Evolutionary conservation across 106 monocot genomes (phyloP).

Genomic region (Acanthochlamys bracteata): DNA sequence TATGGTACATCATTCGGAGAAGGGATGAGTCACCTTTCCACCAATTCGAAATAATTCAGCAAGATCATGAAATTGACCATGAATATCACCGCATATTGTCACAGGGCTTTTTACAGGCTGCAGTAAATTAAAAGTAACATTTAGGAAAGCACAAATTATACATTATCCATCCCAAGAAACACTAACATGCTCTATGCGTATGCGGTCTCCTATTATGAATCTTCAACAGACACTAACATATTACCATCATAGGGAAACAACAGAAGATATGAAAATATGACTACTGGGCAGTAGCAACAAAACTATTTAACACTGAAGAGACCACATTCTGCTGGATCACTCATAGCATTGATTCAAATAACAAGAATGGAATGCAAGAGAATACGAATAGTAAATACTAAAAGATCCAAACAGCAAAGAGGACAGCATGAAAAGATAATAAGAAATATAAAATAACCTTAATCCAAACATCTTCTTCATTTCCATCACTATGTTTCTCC

Average conservation of each 20-base stretch:
- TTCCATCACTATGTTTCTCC: conserved; percentile 7
- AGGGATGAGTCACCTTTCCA: conserved; percentile 56
- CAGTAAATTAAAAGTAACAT: conserved; percentile 3
- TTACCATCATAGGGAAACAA: no score
- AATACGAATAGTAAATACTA: background rate
- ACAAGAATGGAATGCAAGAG: no score
- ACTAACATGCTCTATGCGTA: no score
- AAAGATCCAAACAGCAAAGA: background rate
- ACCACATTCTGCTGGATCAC: no score
- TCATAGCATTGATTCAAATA: no score
- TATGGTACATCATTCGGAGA: background rate
- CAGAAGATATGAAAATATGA: no score
- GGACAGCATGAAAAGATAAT: background rate
- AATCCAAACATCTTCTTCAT: conserved; percentile 5
- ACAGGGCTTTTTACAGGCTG: conserved; percentile 97
- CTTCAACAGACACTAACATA: no score
- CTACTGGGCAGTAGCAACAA: no score
- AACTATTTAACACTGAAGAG: no score
- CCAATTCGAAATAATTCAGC: conserved; percentile 88
- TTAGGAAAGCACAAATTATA: background rate
- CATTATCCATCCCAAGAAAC: background rate
- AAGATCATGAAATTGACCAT: conserved; percentile 97
- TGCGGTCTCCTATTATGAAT: no score
- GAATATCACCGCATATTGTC: conserved; percentile 93
- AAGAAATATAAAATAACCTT: conserved; percentile 1